Evolutionary conservation across 2,329 filamentous ascomycete genomes (phyloP), one percentile per base, ranked within the genome.

Genomic region (Beauveria varroae): DNA sequence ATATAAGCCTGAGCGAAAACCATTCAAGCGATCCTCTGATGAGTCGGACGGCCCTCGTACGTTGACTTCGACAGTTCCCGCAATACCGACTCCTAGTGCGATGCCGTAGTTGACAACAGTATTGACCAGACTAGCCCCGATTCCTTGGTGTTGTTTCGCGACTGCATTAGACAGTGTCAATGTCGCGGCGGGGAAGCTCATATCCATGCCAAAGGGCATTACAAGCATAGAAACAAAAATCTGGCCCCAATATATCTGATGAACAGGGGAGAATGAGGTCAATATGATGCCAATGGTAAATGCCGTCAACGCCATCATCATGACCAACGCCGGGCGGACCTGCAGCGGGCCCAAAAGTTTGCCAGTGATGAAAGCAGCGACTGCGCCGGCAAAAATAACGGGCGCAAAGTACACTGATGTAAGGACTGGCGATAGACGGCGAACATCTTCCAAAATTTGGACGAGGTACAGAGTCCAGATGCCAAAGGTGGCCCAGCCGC

Each of bases 21-120:
- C 75, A 16, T 60, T 65, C 12, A 77, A 57, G n/a, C 53, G 46
- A n/a, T 68, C 63, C 26, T 73, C 66, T 20, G 67, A 52, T 1
- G 66, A 62, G 10, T 64, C 57, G 22, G 66, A 59, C 47, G 68
- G 67, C 10, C 65, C 57, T 3, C 69, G 66, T 0, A 76, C 68
- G 6, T 75, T 72, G 0, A 73, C 71, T 67, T 89, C 85, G 2
- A 88, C 80, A 0, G 85, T 88, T 0, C 85, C 86, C 0, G 86
- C 86, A 51, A 90, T 80, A 0, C 86, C 87, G 0, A 90, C 75
- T 0, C 84, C 85, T 3, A 89, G 71, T 1, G 83, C 84, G 40
- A 90, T 88, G 62, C 81, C 81, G 68, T 89, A 90, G 70, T 90
- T 89, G 63, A 89, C 82, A 12, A 87, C 76, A 0, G 86, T 88